Evolutionary conservation across 441 rosid species (phyloP), one percentile per base, ranked within the genome.

Genomic region (Adansonia gregorii): DNA sequence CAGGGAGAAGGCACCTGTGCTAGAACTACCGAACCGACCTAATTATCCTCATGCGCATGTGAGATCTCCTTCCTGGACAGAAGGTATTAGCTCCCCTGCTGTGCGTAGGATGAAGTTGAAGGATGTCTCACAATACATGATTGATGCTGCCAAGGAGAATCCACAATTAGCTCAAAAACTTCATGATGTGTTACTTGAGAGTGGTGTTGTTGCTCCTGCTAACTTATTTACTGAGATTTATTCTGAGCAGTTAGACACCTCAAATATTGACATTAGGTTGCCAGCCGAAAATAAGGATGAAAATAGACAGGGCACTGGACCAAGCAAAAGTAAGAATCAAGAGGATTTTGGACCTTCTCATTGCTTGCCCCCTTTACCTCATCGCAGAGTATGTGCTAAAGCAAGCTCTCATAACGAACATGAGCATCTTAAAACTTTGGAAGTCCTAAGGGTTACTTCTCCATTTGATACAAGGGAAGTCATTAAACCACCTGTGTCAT

Each of bases 31-130:
- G 46, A 85, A 74, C 70, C 88, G 87, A 83, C 85, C 92, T 75
- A 84, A 70, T 85, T 89, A 87, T 80, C 77, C 93, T 83, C 75
- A 82, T 75, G 59, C 79, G 0, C 99, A 92, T 85, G 90, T 86
- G 74, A 90, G 97, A 84, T 90, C 94, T 76, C 99, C 98, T 76
- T 95, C 99, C 66, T 95, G 99, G 99, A 95, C 99, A 46, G 99
- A 95, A 90, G 99, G 99, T 76, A 93, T 93, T 78, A 89, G 89
- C 83, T 93, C 95, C 55, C 98, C 98, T 14, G 94, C 97, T 73
- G 97, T 81, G 4, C 93, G 74, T 60, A 88, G 89, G 83, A 93
- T 90, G 99, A 93, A 95, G 89, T 98, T 90, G 80, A 95, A 92
- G 91, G 93, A 95, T 84, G 97, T 95, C 80, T 95, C 99, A 52